Conservation (phyloP, 768 basidiomycete species). For the Polyporus arcularius region DNA sequence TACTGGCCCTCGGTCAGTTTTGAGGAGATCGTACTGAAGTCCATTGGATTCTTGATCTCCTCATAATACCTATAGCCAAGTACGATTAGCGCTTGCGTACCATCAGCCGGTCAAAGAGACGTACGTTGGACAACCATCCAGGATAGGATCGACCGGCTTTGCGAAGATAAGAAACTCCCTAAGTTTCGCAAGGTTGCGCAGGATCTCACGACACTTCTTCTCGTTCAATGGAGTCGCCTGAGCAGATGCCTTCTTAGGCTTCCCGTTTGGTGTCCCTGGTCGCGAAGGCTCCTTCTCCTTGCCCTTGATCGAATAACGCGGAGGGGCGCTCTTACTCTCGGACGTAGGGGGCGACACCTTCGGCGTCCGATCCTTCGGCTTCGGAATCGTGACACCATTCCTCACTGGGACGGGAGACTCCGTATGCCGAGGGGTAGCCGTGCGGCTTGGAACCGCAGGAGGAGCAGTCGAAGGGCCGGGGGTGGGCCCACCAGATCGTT, state of each 20-base stretch:
- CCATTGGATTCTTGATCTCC: conserved; percentile 93
- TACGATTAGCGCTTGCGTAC: conserved; percentile 8
- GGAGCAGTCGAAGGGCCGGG: conserved; percentile 23
- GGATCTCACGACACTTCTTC: conserved; percentile 78
- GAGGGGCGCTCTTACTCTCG: conserved; percentile 29
- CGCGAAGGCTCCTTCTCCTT: conserved; percentile 63
- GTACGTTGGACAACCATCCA: conserved; percentile 90
- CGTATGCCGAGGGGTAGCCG: conserved; percentile 2
- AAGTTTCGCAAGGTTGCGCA: conserved; percentile 59
- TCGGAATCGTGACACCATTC: conserved; percentile 32
- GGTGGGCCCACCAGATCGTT: conserved; percentile 30
- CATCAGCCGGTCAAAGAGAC: conserved; percentile 30
- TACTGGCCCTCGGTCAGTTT: conserved; percentile 74
- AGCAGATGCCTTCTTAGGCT: conserved; percentile 35
- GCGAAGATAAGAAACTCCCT: conserved; percentile 75
- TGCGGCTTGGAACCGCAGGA: not conserved
- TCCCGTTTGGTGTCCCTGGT: conserved; percentile 37
- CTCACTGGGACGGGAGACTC: conserved; percentile 12
- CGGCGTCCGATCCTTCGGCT: conserved; percentile 45
- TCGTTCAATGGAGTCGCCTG: conserved; percentile 63
- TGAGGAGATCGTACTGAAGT: conserved; percentile 77
- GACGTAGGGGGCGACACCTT: conserved; percentile 27
- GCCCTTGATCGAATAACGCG: conserved; percentile 59
- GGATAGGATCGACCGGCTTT: conserved; percentile 79
- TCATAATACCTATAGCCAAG: conserved; percentile 71